Evolutionary conservation across 257 asterid genomes (phyloP).

Genomic region (Solanum tacnaense): DNA sequence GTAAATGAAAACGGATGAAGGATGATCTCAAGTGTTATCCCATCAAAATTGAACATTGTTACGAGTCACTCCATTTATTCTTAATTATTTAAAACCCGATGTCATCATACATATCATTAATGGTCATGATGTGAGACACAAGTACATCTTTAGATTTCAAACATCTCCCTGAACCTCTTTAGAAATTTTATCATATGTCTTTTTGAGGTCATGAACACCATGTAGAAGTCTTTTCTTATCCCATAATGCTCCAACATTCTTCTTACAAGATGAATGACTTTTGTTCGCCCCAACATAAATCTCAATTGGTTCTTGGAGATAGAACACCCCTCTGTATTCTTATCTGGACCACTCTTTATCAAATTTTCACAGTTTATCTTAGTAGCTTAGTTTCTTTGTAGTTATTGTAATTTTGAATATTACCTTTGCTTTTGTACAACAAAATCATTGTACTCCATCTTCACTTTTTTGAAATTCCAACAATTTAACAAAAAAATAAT

Average conservation of each 20-base stretch:
- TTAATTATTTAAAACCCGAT: rapidly evolving
- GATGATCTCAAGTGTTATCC: neutral
- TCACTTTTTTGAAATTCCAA: neutral
- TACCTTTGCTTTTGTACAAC: too few relatives aligned
- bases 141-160: too few relatives aligned
- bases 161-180: neutral
- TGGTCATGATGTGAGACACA: neutral
- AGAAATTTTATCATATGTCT: neutral
- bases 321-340: neutral
- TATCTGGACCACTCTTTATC: too few relatives aligned
- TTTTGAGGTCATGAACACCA: neutral
- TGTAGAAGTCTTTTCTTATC: too few relatives aligned
- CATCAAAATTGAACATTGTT: neutral
- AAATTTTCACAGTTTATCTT: too few relatives aligned
- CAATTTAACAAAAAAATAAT: too few relatives aligned
- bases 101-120: neutral
- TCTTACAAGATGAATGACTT: too few relatives aligned
- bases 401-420: too few relatives aligned
- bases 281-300: neutral
- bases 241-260: too few relatives aligned
- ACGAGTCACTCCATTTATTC: neutral
- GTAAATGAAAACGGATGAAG: neutral
- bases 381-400: too few relatives aligned
- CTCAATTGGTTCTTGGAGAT: neutral
- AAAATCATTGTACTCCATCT: neutral